A percentile compares a stretch with the other conserved stretches of the same genome.
Conservation (phyloP, 352 stramenopile genomes). For the Phytophthora podocarpi region DNA sequence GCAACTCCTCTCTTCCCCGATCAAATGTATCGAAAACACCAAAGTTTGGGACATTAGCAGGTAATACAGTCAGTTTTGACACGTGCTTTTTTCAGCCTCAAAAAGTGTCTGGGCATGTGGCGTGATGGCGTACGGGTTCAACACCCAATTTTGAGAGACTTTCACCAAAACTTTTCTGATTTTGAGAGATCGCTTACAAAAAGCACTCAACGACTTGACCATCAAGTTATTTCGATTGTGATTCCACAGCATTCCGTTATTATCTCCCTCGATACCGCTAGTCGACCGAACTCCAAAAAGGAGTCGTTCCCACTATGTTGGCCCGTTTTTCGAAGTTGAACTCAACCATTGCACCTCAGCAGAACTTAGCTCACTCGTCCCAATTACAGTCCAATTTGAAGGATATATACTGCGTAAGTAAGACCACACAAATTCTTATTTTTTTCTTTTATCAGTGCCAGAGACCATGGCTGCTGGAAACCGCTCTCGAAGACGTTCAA, state of each 20-base stretch:
- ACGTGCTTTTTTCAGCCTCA: not conserved
- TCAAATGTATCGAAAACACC: too few relatives aligned
- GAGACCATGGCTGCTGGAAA: not conserved
- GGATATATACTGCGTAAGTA: not conserved
- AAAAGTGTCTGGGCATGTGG: not conserved
- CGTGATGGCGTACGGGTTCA: not conserved
- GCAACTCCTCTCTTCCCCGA: too few relatives aligned
- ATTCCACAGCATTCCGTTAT: not conserved
- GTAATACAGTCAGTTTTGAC: not conserved
- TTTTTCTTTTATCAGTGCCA: not conserved
- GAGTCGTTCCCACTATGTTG: not conserved
- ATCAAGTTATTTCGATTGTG: not conserved
- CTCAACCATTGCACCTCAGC: not conserved
- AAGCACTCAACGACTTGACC: not conserved
- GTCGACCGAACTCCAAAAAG: not conserved
- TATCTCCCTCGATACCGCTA: not conserved
- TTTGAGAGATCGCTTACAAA: not conserved
- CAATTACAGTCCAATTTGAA: not conserved
- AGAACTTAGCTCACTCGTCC: too few relatives aligned
- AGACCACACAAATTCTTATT: not conserved
- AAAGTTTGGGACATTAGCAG: not conserved
- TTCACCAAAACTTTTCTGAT: not conserved
- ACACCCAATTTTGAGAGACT: not conserved
- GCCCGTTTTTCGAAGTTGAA: not conserved
- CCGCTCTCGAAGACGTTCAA: not conserved